phyloP scores from a whole-genome alignment of 805 yeast genomes.

The Candida koratica region DNA sequence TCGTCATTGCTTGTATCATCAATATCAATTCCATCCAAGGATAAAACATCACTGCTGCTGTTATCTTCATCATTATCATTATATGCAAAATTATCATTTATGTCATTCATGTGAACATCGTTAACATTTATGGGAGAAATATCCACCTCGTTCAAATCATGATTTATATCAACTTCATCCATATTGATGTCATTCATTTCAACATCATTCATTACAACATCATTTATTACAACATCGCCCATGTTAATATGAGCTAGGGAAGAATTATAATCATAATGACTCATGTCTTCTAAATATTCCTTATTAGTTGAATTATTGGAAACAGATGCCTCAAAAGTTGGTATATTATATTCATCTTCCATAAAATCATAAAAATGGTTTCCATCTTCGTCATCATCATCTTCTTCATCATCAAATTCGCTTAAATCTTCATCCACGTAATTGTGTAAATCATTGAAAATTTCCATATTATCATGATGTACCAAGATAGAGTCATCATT shows the following conservation, averaged over 20 bases:
- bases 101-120: conserved; percentile 5
- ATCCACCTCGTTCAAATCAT: neutral
- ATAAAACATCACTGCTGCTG: conserved; percentile 1
- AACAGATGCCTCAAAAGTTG: conserved; percentile 1
- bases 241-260: conserved; percentile 8
- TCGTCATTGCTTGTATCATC: too few species aligned
- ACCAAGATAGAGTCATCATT: conserved; percentile 32
- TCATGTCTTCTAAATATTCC: conserved; percentile 37
- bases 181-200: conserved; percentile 12
- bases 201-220: conserved; percentile 8
- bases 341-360: neutral
- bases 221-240: conserved; percentile 9
- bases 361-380: neutral
- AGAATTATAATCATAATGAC: conserved; percentile 11
- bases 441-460: conserved; percentile 9
- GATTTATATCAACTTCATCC: conserved; percentile 4
- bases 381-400: conserved; percentile 9
- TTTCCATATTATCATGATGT: conserved; percentile 13
- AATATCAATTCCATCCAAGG: conserved; percentile 5
- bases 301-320: conserved; percentile 15
- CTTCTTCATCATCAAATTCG: conserved; percentile 21
- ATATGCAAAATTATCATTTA: conserved; percentile 2
- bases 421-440: conserved; percentile 20
- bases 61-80: conserved; percentile 4
- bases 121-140: neutral